These are phyloP conservation scores for Penicillium paneum DNA, from an alignment of 2,329 filamentous ascomycete genomes.

Conservation along the genomic window DNA sequence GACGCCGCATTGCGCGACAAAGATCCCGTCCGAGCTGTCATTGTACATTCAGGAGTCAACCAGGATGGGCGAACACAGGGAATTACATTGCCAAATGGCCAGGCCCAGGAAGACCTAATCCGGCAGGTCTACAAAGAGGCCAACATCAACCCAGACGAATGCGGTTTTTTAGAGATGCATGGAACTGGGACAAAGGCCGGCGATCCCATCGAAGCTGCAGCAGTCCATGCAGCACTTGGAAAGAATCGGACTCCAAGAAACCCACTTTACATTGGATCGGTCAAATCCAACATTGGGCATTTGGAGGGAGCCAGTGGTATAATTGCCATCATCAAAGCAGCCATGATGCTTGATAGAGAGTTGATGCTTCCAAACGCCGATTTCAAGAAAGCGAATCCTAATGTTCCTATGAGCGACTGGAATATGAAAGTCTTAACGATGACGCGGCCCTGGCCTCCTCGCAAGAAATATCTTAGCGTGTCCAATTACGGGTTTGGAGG, in stretches of 20 bases:
- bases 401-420: slow-evolving; percentile 25
- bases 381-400: slow-evolving; percentile 30
- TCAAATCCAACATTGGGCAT: slow-evolving; percentile 39
- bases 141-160: slow-evolving; percentile 30
- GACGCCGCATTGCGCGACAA: slow-evolving; percentile 32
- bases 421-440: slow-evolving; percentile 23
- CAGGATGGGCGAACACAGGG: slow-evolving; percentile 34
- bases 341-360: slow-evolving; percentile 26
- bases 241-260: slow-evolving; percentile 14
- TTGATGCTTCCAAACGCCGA: slow-evolving; percentile 26
- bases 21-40: slow-evolving; percentile 37
- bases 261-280: slow-evolving; percentile 25
- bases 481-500: slow-evolving; percentile 32
- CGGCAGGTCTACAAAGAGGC: slow-evolving; percentile 35
- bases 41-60: slow-evolving; percentile 37
- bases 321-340: slow-evolving; percentile 32
- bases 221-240: slow-evolving; percentile 19
- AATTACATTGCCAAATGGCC: slow-evolving; percentile 42
- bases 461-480: slow-evolving; percentile 25
- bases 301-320: slow-evolving; percentile 26
- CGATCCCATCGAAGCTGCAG: slow-evolving; percentile 50
- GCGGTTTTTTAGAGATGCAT: slow-evolving; percentile 42
- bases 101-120: slow-evolving; percentile 40
- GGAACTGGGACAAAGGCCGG: slow-evolving; percentile 47
- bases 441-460: slow-evolving; percentile 27